Evolutionary conservation across 2,329 filamentous ascomycete species (phyloP), one percentile per base, ranked within the genome.

Genomic region (Periglandula ipomoeae): DNA sequence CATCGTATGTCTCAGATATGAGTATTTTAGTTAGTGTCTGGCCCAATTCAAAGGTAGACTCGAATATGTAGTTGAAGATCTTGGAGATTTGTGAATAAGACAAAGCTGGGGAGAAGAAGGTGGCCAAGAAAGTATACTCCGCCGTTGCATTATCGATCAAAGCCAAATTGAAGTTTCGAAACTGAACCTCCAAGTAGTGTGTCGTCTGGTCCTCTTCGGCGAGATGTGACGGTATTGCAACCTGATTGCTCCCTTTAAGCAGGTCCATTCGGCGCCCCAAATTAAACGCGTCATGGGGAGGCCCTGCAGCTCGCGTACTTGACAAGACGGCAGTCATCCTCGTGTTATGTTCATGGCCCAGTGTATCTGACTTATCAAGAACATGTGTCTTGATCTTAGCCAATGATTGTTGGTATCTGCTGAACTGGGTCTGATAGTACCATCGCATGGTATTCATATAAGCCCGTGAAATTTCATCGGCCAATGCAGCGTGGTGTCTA

Each of bases 391-490:
- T 91, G 52, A 98, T 76, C 64, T 89, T 94, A 48, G 85, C 84
- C 5, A 98, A 73, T 0, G 93, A 84, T 57, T 84, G 82, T 54
- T 86, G 82, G 65, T 98, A 98, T 30, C 91, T 83, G 3, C 80
- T 82, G 62, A 98, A 98, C 64, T 96, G 88, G 55, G 86, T 93
- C 47, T 85, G 70, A 63, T 97, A 97, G 62, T 98, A 98, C 93
- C 93, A 98, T 47, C 89, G 82, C 89, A 98, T 98, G 0, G 94
- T 98, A 64, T 96, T 95, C 70, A 94, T 84, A 61, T 98, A 98
- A 3, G 94, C 93, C 63, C 89, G 85, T 8, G 83, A 83, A 55
- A 98, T 95, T 65, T 98, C 88, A 47, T 90, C 84, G 8, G 88
- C 89, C 5, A 98, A 79, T n/a, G 80, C 75, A 1, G 85, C 73